Evolutionary conservation across 2,329 filamentous ascomycete genomes (phyloP), one percentile per base, ranked within the genome.

Genomic region (Colletotrichum eleusines): DNA sequence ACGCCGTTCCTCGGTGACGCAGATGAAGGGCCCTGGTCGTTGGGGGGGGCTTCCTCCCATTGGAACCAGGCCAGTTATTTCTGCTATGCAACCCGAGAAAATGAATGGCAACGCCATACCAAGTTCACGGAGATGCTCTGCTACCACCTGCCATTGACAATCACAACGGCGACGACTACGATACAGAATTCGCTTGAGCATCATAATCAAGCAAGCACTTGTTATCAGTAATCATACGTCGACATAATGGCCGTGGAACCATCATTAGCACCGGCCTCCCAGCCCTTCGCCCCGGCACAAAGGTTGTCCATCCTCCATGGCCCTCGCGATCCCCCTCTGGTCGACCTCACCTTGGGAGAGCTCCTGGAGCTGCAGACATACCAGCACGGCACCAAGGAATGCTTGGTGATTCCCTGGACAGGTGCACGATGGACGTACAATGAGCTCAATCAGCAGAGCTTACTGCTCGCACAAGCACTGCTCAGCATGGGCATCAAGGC

Each of bases 351-450:
- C 0, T 85, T 95, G 9, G 90, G 91, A 7, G 90, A 93, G 77
- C 85, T 95, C 1, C 85, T 95, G 48, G 90, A 92, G 71, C 84
- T 93, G 18, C 92, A 95, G 80, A 90, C 88, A 54, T 84, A 89
- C 60, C 85, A 89, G 58, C 89, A 92, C 78, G 88, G 89, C 31
- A 84, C 87, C 61, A 85, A 88, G 64, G 92, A 94, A 77, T 92
- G 89, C 71, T 80, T 95, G 51, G 86, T 94, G 31, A 91, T 92
- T 61, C 91, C 92, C 0, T 94, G 92, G 92, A 94, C 92, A 0
- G 90, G 89, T 1, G 88, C 91, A 5, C 85, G 92, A 75, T 94
- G 92, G 92, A 91, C 90, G 0, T 92, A 92, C 80, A 85, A 87
- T 72, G 85, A 91, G 71, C 82, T 92, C 63, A 88, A 89, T 75